Percentiles rank a stretch among this genome's conserved stretches.
Conservation (phyloP, 768 basidiomycete species). For the Panus rudis region DNA sequence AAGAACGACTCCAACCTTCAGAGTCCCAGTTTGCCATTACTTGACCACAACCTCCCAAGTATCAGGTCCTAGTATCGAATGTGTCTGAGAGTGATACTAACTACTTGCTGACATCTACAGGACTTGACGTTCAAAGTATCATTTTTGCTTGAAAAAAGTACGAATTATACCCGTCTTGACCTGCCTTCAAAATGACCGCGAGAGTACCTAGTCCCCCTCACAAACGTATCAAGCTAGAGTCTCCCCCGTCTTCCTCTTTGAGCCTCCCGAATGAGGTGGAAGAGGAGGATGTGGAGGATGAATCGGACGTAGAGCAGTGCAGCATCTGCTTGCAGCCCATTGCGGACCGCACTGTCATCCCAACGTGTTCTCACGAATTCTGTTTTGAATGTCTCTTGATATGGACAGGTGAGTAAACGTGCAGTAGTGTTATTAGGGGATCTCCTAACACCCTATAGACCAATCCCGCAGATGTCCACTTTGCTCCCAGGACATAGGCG, state of each 20-base stretch:
- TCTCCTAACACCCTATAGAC: conserved; percentile 34
- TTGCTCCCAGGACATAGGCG: conserved; percentile 60
- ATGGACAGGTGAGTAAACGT: conserved; percentile 79
- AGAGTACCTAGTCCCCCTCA: background rate
- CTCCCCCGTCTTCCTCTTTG: background rate
- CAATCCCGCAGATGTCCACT: conserved; percentile 77
- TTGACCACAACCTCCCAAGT: too few species aligned
- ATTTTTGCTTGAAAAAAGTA: too few species aligned
- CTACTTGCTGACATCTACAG: too few species aligned
- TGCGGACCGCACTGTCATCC: conserved; percentile 73
- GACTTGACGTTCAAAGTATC: too few species aligned
- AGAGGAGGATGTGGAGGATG: conserved; percentile 20
- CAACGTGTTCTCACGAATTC: conserved; percentile 85
- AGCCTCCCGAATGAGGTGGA: background rate
- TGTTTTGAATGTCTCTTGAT: conserved; percentile 87
- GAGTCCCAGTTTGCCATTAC: too few species aligned
- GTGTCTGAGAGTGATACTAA: too few species aligned
- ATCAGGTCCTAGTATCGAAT: too few species aligned
- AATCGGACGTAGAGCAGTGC: conserved; percentile 55
- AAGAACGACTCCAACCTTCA: too few species aligned
- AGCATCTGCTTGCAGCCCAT: conserved; percentile 81
- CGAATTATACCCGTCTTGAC: too few species aligned
- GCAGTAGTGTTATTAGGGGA: background rate
- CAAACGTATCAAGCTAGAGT: background rate
- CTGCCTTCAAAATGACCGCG: too few species aligned